Percentiles rank a stretch among this genome's conserved stretches.
phyloP scores from a whole-genome alignment of 1,284 basidiomycete species.

The Gomphus sp. region DNA sequence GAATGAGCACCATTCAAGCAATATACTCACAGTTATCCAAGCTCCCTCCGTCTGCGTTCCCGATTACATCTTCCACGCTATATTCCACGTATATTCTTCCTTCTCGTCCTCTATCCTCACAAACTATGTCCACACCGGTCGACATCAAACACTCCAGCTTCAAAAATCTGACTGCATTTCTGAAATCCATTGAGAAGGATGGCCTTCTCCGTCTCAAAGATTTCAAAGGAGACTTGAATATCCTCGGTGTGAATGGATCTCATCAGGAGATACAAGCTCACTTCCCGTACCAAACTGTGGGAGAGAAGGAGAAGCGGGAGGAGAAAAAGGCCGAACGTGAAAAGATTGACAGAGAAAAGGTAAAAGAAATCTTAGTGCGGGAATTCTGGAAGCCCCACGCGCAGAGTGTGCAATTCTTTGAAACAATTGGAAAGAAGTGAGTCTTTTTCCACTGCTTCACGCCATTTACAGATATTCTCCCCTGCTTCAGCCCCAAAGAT shows the following conservation, averaged over 20 bases:
- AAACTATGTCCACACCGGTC: constrained; percentile 28
- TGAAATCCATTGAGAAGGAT: constrained; percentile 68
- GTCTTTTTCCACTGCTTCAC: constrained; percentile 15
- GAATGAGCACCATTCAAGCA: constrained; percentile 63
- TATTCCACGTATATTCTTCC: constrained; percentile 76
- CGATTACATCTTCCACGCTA: constrained; percentile 66
- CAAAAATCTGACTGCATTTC: constrained; percentile 75
- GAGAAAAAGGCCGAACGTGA: constrained; percentile 44
- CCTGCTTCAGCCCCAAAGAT: constrained; percentile 33
- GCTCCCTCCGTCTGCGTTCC: constrained; percentile 49
- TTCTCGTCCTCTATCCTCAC: constrained; percentile 38
- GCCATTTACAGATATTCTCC: neutral
- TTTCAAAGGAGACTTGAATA: constrained; percentile 49
- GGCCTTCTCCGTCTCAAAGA: constrained; percentile 68
- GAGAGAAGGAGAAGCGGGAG: constrained; percentile 49
- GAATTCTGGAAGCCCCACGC: constrained; percentile 73
- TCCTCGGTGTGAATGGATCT: constrained; percentile 49
- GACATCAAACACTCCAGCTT: constrained; percentile 63
- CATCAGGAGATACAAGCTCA: constrained; percentile 54
- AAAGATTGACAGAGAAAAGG: constrained; percentile 33
- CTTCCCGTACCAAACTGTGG: constrained; percentile 46
- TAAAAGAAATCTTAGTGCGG: constrained; percentile 40
- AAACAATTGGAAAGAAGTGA: constrained; percentile 47
- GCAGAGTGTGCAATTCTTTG: constrained; percentile 48
- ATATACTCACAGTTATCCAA: constrained; percentile 40